Evolutionary conservation across 2,329 filamentous ascomycete species (phyloP).

Genomic region (Aureobasidium sp.): DNA sequence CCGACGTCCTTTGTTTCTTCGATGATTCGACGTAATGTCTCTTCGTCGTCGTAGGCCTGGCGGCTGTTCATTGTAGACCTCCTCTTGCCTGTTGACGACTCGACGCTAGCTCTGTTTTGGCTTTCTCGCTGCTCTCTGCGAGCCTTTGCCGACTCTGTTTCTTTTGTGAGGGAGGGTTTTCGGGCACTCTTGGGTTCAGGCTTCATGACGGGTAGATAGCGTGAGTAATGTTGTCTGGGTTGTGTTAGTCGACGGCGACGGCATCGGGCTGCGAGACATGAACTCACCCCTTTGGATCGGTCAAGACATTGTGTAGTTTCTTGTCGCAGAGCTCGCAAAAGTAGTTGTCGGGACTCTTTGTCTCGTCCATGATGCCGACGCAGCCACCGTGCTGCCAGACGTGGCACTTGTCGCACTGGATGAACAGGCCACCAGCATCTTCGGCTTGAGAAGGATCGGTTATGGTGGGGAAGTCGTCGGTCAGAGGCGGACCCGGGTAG

Average conservation of each 20-base stretch:
- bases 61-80: slow-evolving; percentile 97
- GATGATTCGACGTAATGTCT: slow-evolving; percentile 77
- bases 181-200: slow-evolving; percentile 50
- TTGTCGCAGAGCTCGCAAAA: slow-evolving; percentile 93
- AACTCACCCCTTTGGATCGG: slow-evolving; percentile 76
- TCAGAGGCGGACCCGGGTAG: slow-evolving; percentile 74
- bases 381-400: slow-evolving; percentile 99
- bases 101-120: slow-evolving; percentile 42
- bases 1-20: slow-evolving; percentile 89
- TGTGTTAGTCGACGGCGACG: background rate
- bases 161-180: slow-evolving; percentile 56
- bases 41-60: slow-evolving; percentile 91
- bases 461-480: slow-evolving; percentile 33
- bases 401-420: slow-evolving; percentile 95
- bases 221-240: slow-evolving; percentile 51
- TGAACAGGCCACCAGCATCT: slow-evolving; percentile 88
- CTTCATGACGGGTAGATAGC: slow-evolving; percentile 51
- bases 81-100: slow-evolving; percentile 61
- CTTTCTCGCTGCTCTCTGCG: slow-evolving; percentile 40
- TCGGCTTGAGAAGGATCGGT: slow-evolving; percentile 53
- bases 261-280: background rate
- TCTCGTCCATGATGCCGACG: slow-evolving; percentile 92
- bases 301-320: slow-evolving; percentile 78
- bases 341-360: slow-evolving; percentile 89
- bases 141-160: slow-evolving; percentile 38